Evolutionary conservation across 371 early-diverging fungal genomes (phyloP), one percentile per base, ranked within the genome.

Genomic region (Catenaria anguillulae): DNA sequence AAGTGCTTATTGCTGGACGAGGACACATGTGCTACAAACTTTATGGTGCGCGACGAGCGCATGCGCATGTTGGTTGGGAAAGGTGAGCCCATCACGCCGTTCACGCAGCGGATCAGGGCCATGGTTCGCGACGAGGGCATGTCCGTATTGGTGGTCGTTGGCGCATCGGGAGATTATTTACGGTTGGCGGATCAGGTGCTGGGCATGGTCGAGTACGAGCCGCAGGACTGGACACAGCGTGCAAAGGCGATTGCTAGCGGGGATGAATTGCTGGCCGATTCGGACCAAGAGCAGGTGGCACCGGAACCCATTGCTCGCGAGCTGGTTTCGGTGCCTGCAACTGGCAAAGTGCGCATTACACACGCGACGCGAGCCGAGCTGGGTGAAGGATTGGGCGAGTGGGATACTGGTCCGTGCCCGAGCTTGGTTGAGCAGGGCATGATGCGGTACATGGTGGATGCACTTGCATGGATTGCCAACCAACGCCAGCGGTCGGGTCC

Each of bases 11-110:
- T 77, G 33, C 73, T 76, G 46, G 81, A 80, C 60, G 81, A 80
- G 56, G 81, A 80, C 63, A 79, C 77, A 0, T 77, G 77, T 37
- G 81, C 81, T 5, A 80, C 79, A 23, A 80, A 80, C 60, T 80
- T 80, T 60, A 67, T 80, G 46, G 69, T 79, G 40, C 75, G 77
- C 5, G 81, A 80, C 56, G 54, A 63, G 40, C 71, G 81, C 24
- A 80, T 80, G 79, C 74, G 74, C 64, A 52, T 48, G 62, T 67
- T 80, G 33, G 69, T 80, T 0, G 64, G 65, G 6, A n/a, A n/a
- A n/a, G 58, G 66, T 21, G 81, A 80, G 52, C 81, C 81, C 0
- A 77, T 80, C 26, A 79, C 81, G 37, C 79, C 81, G 5, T 69
- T 80, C n/a, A 68, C 79, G 46, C 61, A 63, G 63, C 70, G 74